These are phyloP conservation scores for Trametes sanguinea DNA, from an alignment of 768 basidiomycete genomes.

Conservation along the genomic window DNA sequence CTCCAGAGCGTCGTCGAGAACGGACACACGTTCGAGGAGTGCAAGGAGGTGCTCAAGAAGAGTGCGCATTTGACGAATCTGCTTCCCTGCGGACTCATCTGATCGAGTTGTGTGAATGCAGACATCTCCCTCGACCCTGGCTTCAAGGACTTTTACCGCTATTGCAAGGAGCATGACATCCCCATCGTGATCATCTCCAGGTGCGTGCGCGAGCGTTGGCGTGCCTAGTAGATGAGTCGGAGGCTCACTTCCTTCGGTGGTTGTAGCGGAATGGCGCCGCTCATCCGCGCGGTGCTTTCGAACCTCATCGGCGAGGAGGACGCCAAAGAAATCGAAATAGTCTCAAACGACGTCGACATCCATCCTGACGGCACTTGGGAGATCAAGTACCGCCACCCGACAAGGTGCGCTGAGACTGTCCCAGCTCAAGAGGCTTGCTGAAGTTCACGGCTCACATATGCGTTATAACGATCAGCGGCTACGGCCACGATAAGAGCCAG, in stretches of 20 bases:
- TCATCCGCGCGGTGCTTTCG: conserved; percentile 89
- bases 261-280: conserved; percentile 86
- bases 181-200: conserved; percentile 94
- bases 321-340: conserved; percentile 80
- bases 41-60: conserved; percentile 70
- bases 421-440: not conserved
- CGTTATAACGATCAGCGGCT: conserved; percentile 51
- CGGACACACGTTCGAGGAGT: conserved; percentile 83
- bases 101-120: conserved; percentile 33
- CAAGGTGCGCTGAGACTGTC: conserved; percentile 53
- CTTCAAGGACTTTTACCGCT: conserved; percentile 85
- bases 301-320: conserved; percentile 75
- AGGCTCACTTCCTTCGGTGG: not conserved
- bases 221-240: not conserved
- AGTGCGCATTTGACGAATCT: conserved; percentile 46
- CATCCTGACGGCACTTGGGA: conserved; percentile 71
- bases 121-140: conserved; percentile 87
- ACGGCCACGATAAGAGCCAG: conserved; percentile 95
- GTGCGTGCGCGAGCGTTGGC: conserved; percentile 38
- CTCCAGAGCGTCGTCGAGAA: conserved; percentile 73
- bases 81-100: not conserved
- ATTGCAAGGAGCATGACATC: conserved; percentile 77
- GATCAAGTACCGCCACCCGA: conserved; percentile 86
- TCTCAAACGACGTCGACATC: conserved; percentile 86
- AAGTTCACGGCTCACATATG: not conserved